Evolutionary conservation across 2,329 filamentous ascomycete species (phyloP).

Genomic region (Stromatinia cepivora): DNA sequence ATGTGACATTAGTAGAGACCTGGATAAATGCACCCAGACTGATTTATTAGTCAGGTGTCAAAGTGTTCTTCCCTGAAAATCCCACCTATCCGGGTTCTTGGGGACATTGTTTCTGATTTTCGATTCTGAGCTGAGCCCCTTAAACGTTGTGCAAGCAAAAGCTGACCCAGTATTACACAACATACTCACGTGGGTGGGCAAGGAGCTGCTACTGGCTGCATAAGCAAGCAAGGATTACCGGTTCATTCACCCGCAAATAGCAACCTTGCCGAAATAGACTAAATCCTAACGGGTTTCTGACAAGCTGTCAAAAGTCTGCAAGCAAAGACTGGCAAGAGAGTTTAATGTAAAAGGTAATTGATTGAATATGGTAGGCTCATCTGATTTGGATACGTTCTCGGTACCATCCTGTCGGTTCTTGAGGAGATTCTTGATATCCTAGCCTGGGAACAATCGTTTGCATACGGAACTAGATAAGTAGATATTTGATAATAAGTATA

Average conservation of each 20-base stretch:
- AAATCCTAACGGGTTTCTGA: neutral
- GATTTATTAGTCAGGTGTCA: too few species aligned
- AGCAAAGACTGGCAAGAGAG: neutral
- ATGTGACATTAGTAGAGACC: neutral
- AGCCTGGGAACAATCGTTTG: neutral
- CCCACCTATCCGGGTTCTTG: too few species aligned
- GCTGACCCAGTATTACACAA: neutral
- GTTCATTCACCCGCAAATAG: neutral
- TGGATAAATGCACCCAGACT: neutral
- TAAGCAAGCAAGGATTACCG: constrained; percentile 1
- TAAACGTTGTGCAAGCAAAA: neutral
- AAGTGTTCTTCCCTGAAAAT: too few species aligned
- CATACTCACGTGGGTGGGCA: neutral
- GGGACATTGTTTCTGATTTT: neutral
- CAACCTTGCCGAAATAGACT: neutral
- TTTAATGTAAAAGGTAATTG: neutral
- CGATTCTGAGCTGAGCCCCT: neutral
- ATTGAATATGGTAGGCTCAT: neutral
- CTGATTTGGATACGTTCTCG: neutral
- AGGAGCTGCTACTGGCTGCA: neutral
- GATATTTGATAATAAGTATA: neutral
- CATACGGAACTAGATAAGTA: neutral
- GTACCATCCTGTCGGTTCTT: neutral
- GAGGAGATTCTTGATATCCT: neutral
- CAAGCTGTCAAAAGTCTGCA: neutral